These are phyloP conservation scores for Linnemannia zychae DNA, from an alignment of 192 early-diverging fungal species.

Conservation along the genomic window DNA sequence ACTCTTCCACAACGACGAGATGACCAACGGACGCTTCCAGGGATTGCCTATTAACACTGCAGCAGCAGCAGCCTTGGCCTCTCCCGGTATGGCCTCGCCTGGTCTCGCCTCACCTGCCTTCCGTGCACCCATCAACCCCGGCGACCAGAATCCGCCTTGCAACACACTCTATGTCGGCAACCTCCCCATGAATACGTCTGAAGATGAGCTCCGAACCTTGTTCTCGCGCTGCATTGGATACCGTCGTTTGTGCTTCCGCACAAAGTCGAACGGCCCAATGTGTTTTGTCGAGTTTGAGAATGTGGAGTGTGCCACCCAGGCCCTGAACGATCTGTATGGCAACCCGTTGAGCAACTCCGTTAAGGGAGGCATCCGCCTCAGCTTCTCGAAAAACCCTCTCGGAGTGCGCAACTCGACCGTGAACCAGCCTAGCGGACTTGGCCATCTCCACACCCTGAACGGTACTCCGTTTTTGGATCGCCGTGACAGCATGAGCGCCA, in stretches of 20 bases:
- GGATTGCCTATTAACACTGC: conserved; percentile 62
- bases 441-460: conserved; percentile 38
- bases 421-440: conserved; percentile 40
- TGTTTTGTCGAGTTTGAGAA: conserved; percentile 99
- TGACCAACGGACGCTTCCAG: conserved; percentile 53
- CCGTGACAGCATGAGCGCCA: conserved; percentile 55
- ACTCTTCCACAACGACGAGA: conserved; percentile 58
- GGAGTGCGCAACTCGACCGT: conserved; percentile 76
- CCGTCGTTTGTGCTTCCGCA: conserved; percentile 90
- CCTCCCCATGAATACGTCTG: conserved; percentile 88
- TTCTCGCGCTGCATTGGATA: conserved; percentile 89
- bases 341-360: conserved; percentile 86
- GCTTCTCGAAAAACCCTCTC: conserved; percentile 98
- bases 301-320: conserved; percentile 90
- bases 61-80: conserved; percentile 29
- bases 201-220: conserved; percentile 89
- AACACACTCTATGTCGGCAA: conserved; percentile 99
- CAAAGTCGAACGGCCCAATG: conserved; percentile 95
- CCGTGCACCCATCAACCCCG: conserved; percentile 67
- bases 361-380: conserved; percentile 94
- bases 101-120: conserved; percentile 63
- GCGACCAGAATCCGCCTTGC: conserved; percentile 98
- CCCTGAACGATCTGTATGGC: conserved; percentile 89
- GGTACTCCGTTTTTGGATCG: conserved; percentile 40
- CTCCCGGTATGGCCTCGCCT: conserved; percentile 51